Percentiles rank a stretch among this genome's conserved stretches.
Conservation (phyloP, 257 asterid genomes). For the Ilex asprella region DNA sequence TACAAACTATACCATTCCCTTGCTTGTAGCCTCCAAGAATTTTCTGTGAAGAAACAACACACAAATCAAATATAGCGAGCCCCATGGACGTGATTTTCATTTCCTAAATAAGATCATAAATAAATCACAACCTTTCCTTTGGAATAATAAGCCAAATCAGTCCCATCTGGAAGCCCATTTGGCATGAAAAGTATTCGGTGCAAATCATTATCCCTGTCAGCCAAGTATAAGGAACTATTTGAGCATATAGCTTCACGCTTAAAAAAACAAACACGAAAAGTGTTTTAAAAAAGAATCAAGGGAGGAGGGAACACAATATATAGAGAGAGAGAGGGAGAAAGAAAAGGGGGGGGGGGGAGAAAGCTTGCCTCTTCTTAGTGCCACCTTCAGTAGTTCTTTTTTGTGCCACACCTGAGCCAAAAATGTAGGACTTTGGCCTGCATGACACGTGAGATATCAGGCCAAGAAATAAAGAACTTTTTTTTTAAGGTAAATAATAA, state of each 20-base stretch:
- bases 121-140: conserved; percentile 80
- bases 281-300: background rate
- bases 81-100: background rate
- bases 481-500: background rate
- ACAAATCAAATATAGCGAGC: background rate
- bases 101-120: background rate
- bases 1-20: conserved; percentile 84
- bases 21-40: conserved; percentile 95
- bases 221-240: background rate
- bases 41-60: conserved; percentile 40
- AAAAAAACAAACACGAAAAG: background rate
- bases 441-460: conserved; percentile 22
- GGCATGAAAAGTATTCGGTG: conserved; percentile 93
- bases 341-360: conserved; percentile 7
- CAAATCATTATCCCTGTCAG: conserved; percentile 83
- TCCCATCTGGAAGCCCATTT: conserved; percentile 97
- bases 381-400: conserved; percentile 64
- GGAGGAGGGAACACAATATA: background rate
- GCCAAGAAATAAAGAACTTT: background rate
- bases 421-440: conserved; percentile 64
- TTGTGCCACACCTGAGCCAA: conserved; percentile 39
- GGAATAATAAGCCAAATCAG: conserved; percentile 88
- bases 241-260: background rate
- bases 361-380: conserved; percentile 65
- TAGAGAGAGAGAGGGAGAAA: background rate